phyloP scores from a whole-genome alignment of 2,329 filamentous ascomycete genomes.

The Bipolaris oryzae region DNA sequence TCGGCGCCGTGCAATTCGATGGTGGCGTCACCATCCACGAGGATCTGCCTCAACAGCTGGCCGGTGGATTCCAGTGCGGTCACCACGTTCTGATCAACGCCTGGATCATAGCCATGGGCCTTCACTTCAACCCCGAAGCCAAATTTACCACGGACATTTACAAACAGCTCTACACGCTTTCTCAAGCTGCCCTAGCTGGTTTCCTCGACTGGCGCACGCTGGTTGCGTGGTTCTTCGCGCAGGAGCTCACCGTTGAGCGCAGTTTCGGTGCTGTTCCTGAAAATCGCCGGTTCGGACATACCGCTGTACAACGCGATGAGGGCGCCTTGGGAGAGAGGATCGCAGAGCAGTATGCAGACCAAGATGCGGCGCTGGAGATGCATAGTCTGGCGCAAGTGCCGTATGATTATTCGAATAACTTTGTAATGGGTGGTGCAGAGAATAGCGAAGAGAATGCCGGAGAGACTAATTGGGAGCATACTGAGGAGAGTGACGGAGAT shows the following conservation, averaged over 20 bases:
- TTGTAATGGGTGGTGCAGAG: too few relatives aligned
- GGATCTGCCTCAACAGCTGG: background rate
- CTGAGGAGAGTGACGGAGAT: background rate
- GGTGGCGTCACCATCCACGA: background rate
- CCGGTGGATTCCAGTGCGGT: slow-evolving; percentile 12
- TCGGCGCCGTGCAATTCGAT: background rate
- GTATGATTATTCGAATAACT: slow-evolving; percentile 1
- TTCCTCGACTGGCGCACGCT: slow-evolving; percentile 19
- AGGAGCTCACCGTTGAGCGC: background rate
- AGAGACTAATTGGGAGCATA: too few relatives aligned
- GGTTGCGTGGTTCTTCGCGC: slow-evolving; percentile 9
- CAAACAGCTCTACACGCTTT: background rate
- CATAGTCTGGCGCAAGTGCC: background rate
- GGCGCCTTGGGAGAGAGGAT: background rate
- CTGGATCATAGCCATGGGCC: slow-evolving; percentile 36
- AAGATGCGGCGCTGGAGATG: background rate
- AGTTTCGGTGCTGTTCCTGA: background rate
- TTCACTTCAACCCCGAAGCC: slow-evolving; percentile 5
- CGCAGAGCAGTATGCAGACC: background rate
- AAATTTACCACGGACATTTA: background rate
- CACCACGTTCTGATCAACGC: slow-evolving; percentile 30
- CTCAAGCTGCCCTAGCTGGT: slow-evolving; percentile 8
- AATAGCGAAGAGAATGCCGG: background rate
- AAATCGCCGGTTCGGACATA: slow-evolving; percentile 4
- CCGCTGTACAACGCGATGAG: background rate